Evolutionary conservation across 164 flowering plant genomes (phyloP), one percentile per base, ranked within the genome.

Genomic region (Buxus sempervirens): DNA sequence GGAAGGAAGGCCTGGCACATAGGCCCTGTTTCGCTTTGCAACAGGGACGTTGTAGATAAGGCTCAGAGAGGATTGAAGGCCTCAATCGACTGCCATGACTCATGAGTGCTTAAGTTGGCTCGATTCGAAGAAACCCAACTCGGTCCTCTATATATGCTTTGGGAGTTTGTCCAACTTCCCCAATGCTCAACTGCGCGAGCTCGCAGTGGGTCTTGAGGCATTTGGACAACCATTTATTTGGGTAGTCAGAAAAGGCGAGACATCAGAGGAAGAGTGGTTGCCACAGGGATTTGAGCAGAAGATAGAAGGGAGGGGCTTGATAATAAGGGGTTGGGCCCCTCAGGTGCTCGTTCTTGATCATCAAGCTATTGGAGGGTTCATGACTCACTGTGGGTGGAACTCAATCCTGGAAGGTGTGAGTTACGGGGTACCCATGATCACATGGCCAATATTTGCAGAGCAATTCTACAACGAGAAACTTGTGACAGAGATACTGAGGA

Each of bases 331-430:
- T 7, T 78, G 76, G 81, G 76, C 78, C 0, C 76, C 81, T 5
- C 81, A 78, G 45, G 22, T 58, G 4, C 54, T 75, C 36, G 68
- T 75, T 42, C 64, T 77, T 19, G 71, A 70, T 1, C 80, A 73
- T 60, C 67, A 54, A 18, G 74, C 80, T 7, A 63, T 70, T 25
- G 74, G 80, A 24, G 77, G 80, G 18, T 72, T 77, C 60, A 21
- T 77, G 74, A 77, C 80, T 20, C 77, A 77, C 22, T 70, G 74
- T 60, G 80, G 80, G 13, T 77, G 80, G 80, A 77, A 77, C 38
- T 70, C 80, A 7, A 63, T 53, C 1, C 19, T 77, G 4, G 80
- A 77, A 62, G 58, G 77, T 1, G 65, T 73, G 8, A 63, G 63
- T 12, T 57, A 63, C 21, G 75, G 78, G 4, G 69, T 75, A 32